Conservation (phyloP, 345 rosid genomes). For the Murraya koenigii region DNA sequence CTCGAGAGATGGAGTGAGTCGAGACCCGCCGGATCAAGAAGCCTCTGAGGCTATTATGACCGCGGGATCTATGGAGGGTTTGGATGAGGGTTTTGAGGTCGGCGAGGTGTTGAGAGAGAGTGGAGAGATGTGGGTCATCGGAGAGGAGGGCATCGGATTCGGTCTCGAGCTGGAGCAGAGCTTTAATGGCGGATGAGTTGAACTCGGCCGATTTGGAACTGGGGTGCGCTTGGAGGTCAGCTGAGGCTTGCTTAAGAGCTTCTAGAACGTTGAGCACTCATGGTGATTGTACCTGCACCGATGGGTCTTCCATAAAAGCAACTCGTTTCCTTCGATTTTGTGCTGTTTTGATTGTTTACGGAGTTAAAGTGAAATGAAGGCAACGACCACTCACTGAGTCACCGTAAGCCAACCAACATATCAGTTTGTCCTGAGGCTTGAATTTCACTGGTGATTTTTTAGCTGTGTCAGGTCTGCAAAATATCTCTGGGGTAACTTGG, state of each 20-base stretch:
- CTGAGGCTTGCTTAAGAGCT: constrained; percentile 69
- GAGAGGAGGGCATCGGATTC: constrained; percentile 57
- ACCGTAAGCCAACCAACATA: not conserved
- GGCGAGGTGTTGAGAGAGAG: constrained; percentile 47
- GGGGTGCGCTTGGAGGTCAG: constrained; percentile 49
- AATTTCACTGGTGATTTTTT: too few relatives aligned
- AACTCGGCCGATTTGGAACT: constrained; percentile 26
- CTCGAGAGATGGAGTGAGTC: constrained; percentile 57
- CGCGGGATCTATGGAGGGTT: constrained; percentile 32
- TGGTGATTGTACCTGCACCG: constrained; percentile 19
- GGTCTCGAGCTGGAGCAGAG: constrained; percentile 59
- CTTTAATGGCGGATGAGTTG: constrained; percentile 46
- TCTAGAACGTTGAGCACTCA: constrained; percentile 45
- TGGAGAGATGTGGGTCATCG: constrained; percentile 46
- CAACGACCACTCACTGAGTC: not conserved
- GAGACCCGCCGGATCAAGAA: constrained; percentile 59
- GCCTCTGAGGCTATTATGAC: constrained; percentile 29
- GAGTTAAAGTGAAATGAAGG: not conserved
- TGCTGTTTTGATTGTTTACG: not conserved
- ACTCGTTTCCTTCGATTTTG: not conserved
- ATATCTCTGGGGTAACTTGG: too few relatives aligned
- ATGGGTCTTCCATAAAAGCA: constrained; percentile 24
- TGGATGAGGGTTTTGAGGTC: constrained; percentile 43
- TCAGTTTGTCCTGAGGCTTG: too few relatives aligned
- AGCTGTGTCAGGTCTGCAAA: too few relatives aligned